A percentile compares a stretch with the other conserved stretches of the same genome.
Conservation (phyloP, 179 eudicot species). For the Nepenthes alata region DNA sequence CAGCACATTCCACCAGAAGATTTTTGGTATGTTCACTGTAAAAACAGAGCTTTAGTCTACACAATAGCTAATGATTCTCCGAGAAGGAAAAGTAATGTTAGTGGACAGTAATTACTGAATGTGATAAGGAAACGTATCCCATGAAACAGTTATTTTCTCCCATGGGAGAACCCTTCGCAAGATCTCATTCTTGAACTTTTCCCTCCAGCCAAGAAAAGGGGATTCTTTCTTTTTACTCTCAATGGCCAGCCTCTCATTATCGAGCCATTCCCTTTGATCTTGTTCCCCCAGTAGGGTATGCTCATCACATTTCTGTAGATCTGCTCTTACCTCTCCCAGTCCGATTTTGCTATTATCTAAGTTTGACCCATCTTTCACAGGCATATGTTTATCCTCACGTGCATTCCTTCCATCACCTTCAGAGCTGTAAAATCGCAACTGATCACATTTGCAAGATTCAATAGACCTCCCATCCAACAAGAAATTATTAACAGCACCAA, state of each 20-base stretch:
- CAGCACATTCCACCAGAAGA: conserved; percentile 70
- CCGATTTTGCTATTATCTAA: conserved; percentile 27
- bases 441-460: conserved; percentile 17
- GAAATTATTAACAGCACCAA: conserved; percentile 9
- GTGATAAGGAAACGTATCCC: conserved; percentile 86
- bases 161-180: conserved; percentile 73
- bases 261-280: conserved; percentile 92
- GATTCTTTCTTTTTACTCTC: conserved; percentile 79
- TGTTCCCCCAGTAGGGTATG: conserved; percentile 83
- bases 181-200: conserved; percentile 76
- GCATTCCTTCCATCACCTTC: conserved; percentile 84
- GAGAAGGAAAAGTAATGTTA: conserved; percentile 8
- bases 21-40: conserved; percentile 65
- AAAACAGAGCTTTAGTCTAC: conserved; percentile 13
- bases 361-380: conserved; percentile 29
- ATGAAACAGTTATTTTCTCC: conserved; percentile 83
- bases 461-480: conserved; percentile 22
- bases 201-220: conserved; percentile 62
- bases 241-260: conserved; percentile 62
- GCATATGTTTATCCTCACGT: conserved; percentile 48
- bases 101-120: conserved; percentile 42
- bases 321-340: conserved; percentile 20
- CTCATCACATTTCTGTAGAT: conserved; percentile 31
- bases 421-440: conserved; percentile 52
- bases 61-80: conserved; percentile 1